phyloP scores from a whole-genome alignment of 306 rosid genomes.

The Benincasa hispida region DNA sequence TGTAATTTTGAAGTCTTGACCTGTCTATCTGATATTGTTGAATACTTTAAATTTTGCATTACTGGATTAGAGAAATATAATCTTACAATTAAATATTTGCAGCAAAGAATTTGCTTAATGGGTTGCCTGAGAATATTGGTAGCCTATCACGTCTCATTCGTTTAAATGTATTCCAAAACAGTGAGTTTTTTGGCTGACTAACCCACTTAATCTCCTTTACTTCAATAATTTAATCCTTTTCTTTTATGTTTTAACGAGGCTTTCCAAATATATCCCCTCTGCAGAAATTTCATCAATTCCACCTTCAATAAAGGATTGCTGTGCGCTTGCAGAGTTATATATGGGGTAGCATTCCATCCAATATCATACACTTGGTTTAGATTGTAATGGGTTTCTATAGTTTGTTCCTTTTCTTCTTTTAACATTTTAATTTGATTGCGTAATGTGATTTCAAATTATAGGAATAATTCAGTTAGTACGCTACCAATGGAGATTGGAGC shows the following conservation, averaged over 20 bases:
- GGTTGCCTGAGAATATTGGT: slow-evolving; percentile 68
- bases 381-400: slow-evolving; percentile 10
- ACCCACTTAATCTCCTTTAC: not conserved
- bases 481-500: slow-evolving; percentile 64
- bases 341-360: slow-evolving; percentile 57
- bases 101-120: slow-evolving; percentile 70
- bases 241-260: slow-evolving; percentile 11
- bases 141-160: slow-evolving; percentile 69
- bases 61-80: slow-evolving; percentile 10
- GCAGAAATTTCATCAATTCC: slow-evolving; percentile 82
- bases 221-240: not conserved
- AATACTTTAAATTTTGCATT: not conserved
- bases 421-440: slow-evolving; percentile 12
- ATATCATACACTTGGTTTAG: slow-evolving; percentile 17
- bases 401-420: slow-evolving; percentile 13
- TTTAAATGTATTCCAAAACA: slow-evolving; percentile 73
- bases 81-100: slow-evolving; percentile 19
- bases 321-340: slow-evolving; percentile 65
- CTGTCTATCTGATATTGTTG: not conserved
- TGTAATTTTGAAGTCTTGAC: slow-evolving; percentile 29
- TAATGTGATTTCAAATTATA: slow-evolving; percentile 18
- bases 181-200: slow-evolving; percentile 37
- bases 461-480: slow-evolving; percentile 56
- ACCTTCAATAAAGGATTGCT: slow-evolving; percentile 52
- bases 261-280: slow-evolving; percentile 6